Evolutionary conservation across 73 alveolate species (phyloP), one percentile per base, ranked within the genome.

Genomic region (Strombidium stylifer): DNA sequence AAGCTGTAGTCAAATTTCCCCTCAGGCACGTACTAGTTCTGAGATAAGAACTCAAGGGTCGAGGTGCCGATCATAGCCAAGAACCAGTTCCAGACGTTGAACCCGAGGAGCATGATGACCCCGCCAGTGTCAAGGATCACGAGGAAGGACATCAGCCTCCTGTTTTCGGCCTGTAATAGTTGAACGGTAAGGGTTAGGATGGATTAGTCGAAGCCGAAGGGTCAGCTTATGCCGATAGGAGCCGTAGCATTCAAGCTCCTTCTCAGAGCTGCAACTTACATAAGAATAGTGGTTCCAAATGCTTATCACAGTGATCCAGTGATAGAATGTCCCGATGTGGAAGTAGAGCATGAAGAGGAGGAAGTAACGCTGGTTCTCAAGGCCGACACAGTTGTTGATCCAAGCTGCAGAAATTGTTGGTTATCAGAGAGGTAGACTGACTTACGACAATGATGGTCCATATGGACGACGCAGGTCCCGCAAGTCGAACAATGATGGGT

Each of bases 391-490:
- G 59, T 71, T 71, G 36, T 71, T 71, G 15, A 71, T 75, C 84
- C 84, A 71, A 14, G 84, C 83, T 69, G 55, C 21, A 64, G 40
- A 6, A 16, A 32, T 21, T n/a, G n/a, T n/a, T n/a, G n/a, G n/a
- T n/a, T n/a, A n/a, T n/a, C n/a, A n/a, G n/a, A n/a, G n/a, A n/a
- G n/a, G n/a, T n/a, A n/a, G n/a, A n/a, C n/a, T n/a, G n/a, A n/a
- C n/a, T n/a, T n/a, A n/a, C n/a, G 97, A 53, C 97, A 82, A 68
- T 83, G 94, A 59, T 89, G 94, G 85, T 92, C 98, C 97, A 88
- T 88, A 66, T 76, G 61, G 73, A 82, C 75, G 61, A 85, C 89
- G 54, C 98, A 93, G 49, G 87, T 64, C 66, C 86, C 78, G 86
- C 98, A 93, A 25, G 89, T 81, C 12, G 87, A 47, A 62, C 98